Conservation (phyloP, 1,284 basidiomycete genomes). For the Melampsora americana region DNA sequence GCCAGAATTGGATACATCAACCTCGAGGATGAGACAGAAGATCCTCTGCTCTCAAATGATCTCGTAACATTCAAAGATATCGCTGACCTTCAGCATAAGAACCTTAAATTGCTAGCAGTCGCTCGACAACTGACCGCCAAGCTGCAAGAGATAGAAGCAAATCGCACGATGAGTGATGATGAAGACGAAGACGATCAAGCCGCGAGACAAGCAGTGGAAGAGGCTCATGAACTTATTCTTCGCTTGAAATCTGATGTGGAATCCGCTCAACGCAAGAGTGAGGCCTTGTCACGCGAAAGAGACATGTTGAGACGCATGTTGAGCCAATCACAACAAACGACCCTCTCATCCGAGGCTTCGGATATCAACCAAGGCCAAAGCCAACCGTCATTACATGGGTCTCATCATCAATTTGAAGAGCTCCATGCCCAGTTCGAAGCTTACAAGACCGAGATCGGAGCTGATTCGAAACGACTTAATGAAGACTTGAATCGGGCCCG, state of each 20-base stretch:
- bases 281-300: constrained; percentile 77
- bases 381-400: constrained; percentile 46
- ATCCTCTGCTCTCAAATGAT: constrained; percentile 79
- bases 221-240: constrained; percentile 81
- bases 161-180: constrained; percentile 46
- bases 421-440: constrained; percentile 72
- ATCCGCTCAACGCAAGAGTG: constrained; percentile 67
- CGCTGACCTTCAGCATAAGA: constrained; percentile 77
- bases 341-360: neutral
- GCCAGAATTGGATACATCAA: constrained; percentile 55
- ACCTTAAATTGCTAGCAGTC: constrained; percentile 78
- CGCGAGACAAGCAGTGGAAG: constrained; percentile 73
- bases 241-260: constrained; percentile 72
- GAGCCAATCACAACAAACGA: constrained; percentile 47
- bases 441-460: constrained; percentile 71
- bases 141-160: constrained; percentile 54
- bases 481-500: constrained; percentile 68
- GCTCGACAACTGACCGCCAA: constrained; percentile 62
- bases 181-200: constrained; percentile 57
- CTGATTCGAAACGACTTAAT: constrained; percentile 65
- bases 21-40: constrained; percentile 61
- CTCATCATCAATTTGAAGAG: constrained; percentile 61
- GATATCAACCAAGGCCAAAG: neutral
- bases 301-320: constrained; percentile 79
- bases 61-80: constrained; percentile 84